Conservation (phyloP, 2,329 filamentous ascomycete genomes). For the Arthrobotrys sinensis region DNA sequence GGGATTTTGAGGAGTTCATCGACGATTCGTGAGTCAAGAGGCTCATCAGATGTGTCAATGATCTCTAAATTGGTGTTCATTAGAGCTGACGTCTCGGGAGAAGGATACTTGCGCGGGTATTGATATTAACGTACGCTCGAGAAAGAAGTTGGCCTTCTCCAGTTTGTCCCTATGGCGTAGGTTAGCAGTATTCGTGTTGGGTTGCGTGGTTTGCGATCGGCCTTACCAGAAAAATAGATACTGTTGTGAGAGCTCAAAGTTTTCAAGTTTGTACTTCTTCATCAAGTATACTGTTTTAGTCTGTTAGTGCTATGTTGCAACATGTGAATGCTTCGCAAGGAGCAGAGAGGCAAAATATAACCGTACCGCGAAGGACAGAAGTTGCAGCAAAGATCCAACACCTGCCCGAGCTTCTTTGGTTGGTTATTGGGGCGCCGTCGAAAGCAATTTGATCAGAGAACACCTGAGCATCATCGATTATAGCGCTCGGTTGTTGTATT, state of each 20-base stretch:
- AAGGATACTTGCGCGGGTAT: background rate
- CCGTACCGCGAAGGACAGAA: slow-evolving; percentile 81
- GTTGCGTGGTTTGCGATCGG: background rate
- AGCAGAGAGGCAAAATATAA: background rate
- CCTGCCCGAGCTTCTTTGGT: slow-evolving; percentile 84
- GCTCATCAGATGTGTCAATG: slow-evolving; percentile 79
- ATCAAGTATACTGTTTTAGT: slow-evolving; percentile 77
- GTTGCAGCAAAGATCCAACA: slow-evolving; percentile 95
- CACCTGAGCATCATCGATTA: slow-evolving; percentile 80
- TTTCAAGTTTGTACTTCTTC: slow-evolving; percentile 82
- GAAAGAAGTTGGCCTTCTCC: slow-evolving; percentile 90
- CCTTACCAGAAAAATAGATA: slow-evolving; percentile 86
- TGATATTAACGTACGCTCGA: slow-evolving; percentile 73
- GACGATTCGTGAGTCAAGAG: slow-evolving; percentile 80
- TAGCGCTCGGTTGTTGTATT: slow-evolving; percentile 66
- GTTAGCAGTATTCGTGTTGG: background rate
- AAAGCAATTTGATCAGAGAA: slow-evolving; percentile 88
- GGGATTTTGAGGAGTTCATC: slow-evolving; percentile 78
- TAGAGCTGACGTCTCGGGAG: slow-evolving; percentile 8
- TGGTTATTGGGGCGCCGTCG: slow-evolving; percentile 86
- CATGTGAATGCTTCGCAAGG: too few relatives aligned
- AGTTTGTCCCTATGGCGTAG: slow-evolving; percentile 77
- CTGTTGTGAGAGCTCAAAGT: slow-evolving; percentile 87
- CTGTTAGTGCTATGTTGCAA: background rate
- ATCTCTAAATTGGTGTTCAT: slow-evolving; percentile 69